Evolutionary conservation across 192 early-diverging fungal genomes (phyloP).

Genomic region (Coemansia sp.): DNA sequence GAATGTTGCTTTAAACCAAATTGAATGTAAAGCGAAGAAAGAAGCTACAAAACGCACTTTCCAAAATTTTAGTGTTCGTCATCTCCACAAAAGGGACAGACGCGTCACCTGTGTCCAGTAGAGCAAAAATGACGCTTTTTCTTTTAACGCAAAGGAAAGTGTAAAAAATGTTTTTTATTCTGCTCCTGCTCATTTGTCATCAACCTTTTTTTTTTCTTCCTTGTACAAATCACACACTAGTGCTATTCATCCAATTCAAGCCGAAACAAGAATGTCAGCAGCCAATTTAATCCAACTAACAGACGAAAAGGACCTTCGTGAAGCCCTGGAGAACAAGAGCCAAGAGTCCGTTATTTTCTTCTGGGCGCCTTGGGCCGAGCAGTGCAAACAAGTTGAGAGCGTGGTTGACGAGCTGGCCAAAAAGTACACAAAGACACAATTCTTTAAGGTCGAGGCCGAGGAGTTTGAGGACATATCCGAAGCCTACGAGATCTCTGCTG

Average conservation of each 20-base stretch:
- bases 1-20: background rate
- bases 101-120: background rate
- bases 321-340: conserved; percentile 31
- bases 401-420: conserved; percentile 85
- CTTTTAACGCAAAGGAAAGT: background rate
- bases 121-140: background rate
- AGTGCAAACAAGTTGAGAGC: conserved; percentile 90
- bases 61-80: no score
- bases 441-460: conserved; percentile 92
- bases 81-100: background rate
- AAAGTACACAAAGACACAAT: conserved; percentile 75
- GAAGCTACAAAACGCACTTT: no score
- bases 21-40: background rate
- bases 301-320: conserved; percentile 39
- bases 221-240: background rate
- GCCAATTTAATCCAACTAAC: conserved; percentile 35
- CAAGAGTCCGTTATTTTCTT: conserved; percentile 74
- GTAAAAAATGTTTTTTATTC: background rate
- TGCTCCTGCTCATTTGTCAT: background rate
- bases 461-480: conserved; percentile 87
- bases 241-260: background rate
- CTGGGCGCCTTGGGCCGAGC: conserved; percentile 88
- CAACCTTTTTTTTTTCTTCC: background rate
- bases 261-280: conserved; percentile 13
- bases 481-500: conserved; percentile 84